Conservation (phyloP, 768 basidiomycete genomes). For the Lyophyllum shimeji region DNA sequence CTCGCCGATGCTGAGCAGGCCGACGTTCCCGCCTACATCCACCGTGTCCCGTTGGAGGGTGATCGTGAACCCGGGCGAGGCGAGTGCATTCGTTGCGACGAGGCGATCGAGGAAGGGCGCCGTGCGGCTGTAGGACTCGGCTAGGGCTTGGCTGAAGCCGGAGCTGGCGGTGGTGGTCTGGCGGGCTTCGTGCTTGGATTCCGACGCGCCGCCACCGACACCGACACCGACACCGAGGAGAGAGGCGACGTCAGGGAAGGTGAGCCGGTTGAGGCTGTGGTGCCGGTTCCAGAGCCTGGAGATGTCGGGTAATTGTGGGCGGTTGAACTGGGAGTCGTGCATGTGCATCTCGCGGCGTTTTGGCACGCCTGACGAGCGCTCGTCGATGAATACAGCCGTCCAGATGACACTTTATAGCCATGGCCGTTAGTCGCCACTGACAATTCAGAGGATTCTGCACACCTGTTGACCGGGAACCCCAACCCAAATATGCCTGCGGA, state of each 20-base stretch:
- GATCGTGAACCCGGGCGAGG: slow-evolving; percentile 51
- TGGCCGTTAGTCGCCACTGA: not conserved
- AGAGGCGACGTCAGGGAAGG: slow-evolving; percentile 5
- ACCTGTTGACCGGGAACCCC: slow-evolving; percentile 77
- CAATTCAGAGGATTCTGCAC: not conserved
- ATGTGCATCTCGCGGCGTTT: slow-evolving; percentile 6
- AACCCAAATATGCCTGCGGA: slow-evolving; percentile 72
- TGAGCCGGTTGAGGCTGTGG: slow-evolving; percentile 5
- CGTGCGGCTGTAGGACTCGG: slow-evolving; percentile 40
- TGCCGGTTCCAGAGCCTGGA: slow-evolving; percentile 17
- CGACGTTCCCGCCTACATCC: slow-evolving; percentile 67
- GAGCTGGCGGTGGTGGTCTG: slow-evolving; percentile 15
- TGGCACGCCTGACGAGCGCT: slow-evolving; percentile 3
- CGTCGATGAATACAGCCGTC: slow-evolving; percentile 33
- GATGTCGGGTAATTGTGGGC: slow-evolving; percentile 28
- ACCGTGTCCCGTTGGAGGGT: slow-evolving; percentile 69
- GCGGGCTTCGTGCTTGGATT: slow-evolving; percentile 9
- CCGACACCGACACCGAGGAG: too few relatives aligned
- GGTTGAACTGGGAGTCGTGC: slow-evolving; percentile 19
- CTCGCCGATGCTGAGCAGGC: slow-evolving; percentile 64
- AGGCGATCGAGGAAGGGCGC: slow-evolving; percentile 51
- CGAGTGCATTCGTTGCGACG: slow-evolving; percentile 33
- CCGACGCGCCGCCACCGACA: too few relatives aligned
- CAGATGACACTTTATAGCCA: slow-evolving; percentile 45
- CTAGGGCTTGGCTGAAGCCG: slow-evolving; percentile 25